phyloP scores from a whole-genome alignment of 371 early-diverging fungal genomes.

The Coemansia sp. region DNA sequence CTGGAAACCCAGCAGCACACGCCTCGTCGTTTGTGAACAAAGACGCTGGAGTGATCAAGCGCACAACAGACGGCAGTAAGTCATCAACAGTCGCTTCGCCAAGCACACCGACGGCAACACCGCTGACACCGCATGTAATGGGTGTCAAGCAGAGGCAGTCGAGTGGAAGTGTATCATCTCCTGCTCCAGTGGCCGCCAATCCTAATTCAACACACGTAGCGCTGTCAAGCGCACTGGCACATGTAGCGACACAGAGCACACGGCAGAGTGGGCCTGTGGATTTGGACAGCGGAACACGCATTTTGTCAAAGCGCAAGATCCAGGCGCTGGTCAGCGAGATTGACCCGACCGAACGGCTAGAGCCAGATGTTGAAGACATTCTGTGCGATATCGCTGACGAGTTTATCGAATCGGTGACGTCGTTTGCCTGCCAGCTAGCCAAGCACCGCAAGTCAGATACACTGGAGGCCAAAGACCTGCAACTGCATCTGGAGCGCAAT shows the following conservation, averaged over 20 bases:
- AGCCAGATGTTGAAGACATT: constrained; percentile 89
- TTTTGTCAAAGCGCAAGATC: constrained; percentile 80
- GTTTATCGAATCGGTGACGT: constrained; percentile 85
- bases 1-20: constrained; percentile 34
- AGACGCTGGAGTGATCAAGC: constrained; percentile 9
- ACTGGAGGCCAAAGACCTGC: constrained; percentile 87
- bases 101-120: constrained; percentile 15
- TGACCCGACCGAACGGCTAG: constrained; percentile 80
- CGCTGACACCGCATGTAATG: constrained; percentile 24
- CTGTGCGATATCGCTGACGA: constrained; percentile 85
- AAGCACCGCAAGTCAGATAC: constrained; percentile 83
- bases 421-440: constrained; percentile 83
- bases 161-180: not conserved
- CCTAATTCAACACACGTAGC: constrained; percentile 33
- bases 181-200: constrained; percentile 7
- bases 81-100: constrained; percentile 16
- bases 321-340: constrained; percentile 85
- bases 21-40: constrained; percentile 27
- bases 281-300: constrained; percentile 45
- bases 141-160: constrained; percentile 12
- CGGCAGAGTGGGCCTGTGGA: constrained; percentile 42
- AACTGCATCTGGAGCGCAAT: constrained; percentile 89
- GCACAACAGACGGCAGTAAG: not conserved
- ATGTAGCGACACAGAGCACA: constrained; percentile 46
- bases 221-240: constrained; percentile 41